Conservation (phyloP, 2,329 filamentous ascomycete genomes). For the Rasamsonia emersonii region DNA sequence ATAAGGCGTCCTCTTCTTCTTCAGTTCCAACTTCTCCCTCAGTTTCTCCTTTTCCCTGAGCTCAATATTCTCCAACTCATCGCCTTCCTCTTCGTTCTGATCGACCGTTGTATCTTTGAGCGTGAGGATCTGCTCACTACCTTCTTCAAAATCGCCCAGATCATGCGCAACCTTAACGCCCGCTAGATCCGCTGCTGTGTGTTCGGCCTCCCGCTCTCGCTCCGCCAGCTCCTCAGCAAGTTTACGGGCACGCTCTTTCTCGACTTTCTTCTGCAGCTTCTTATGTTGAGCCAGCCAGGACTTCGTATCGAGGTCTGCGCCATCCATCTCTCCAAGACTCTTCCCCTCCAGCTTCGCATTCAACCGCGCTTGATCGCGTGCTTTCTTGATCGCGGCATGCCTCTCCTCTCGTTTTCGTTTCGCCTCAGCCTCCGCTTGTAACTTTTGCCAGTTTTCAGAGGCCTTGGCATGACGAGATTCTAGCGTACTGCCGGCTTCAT, state of each 20-base stretch:
- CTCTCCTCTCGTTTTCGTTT: conserved; percentile 73
- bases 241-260: conserved; percentile 59
- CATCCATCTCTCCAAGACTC: conserved; percentile 68
- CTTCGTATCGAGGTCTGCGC: conserved; percentile 63
- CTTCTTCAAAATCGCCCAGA: conserved; percentile 67
- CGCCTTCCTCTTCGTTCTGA: conserved; percentile 74
- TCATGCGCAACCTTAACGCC: conserved; percentile 92
- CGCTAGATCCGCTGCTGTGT: conserved; percentile 76
- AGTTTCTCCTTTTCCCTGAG: conserved; percentile 35
- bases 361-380: conserved; percentile 73
- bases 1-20: conserved; percentile 85
- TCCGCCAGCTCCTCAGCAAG: conserved; percentile 70
- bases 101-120: conserved; percentile 89
- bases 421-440: conserved; percentile 59
- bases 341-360: conserved; percentile 69
- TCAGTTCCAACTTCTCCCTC: conserved; percentile 66
- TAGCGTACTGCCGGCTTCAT: conserved; percentile 71
- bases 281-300: conserved; percentile 83
- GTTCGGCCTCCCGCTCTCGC: conserved; percentile 64
- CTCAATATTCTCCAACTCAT: conserved; percentile 57
- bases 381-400: conserved; percentile 76
- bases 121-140: conserved; percentile 73
- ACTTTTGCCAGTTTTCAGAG: conserved; percentile 45
- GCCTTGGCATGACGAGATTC: conserved; percentile 51
- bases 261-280: conserved; percentile 88